These are phyloP conservation scores for Rhexocercosporidium sp. DNA, from an alignment of 2,329 filamentous ascomycete species.

Conservation along the genomic window DNA sequence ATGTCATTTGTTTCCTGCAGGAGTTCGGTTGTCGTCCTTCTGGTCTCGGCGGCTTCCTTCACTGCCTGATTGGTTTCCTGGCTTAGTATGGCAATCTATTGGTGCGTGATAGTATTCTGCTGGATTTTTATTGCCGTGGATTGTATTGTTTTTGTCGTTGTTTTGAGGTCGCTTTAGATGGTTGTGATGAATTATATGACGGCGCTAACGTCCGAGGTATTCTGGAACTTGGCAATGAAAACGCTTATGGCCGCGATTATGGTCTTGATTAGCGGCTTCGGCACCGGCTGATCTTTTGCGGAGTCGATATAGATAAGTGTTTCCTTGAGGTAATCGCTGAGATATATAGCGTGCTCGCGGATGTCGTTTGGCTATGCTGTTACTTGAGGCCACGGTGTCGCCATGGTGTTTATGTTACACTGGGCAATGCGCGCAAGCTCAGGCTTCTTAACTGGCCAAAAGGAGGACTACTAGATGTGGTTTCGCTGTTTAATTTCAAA, in stretches of 20 bases:
- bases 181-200: slow-evolving; percentile 16
- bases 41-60: slow-evolving; percentile 9
- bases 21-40: slow-evolving; percentile 15
- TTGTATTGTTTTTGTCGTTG: slow-evolving; percentile 6
- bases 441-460: slow-evolving; percentile 16
- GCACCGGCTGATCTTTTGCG: slow-evolving; percentile 15
- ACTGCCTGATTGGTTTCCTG: slow-evolving; percentile 17
- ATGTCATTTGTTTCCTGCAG: slow-evolving; percentile 17
- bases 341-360: slow-evolving; percentile 15
- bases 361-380: slow-evolving; percentile 19
- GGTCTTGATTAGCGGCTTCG: slow-evolving; percentile 12
- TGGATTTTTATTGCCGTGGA: slow-evolving; percentile 16
- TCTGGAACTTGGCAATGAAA: slow-evolving; percentile 19
- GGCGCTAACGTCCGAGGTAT: not conserved
- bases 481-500: slow-evolving; percentile 15
- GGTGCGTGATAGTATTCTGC: slow-evolving; percentile 11
- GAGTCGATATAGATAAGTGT: slow-evolving; percentile 21
- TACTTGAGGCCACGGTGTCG: slow-evolving; percentile 15
- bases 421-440: slow-evolving; percentile 15
- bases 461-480: slow-evolving; percentile 16
- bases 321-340: slow-evolving; percentile 19
- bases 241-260: slow-evolving; percentile 19
- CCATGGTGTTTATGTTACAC: not conserved
- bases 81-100: slow-evolving; percentile 14
- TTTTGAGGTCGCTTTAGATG: slow-evolving; percentile 14